phyloP scores from a whole-genome alignment of 805 yeast genomes.

The Cyberlindnera suaveolens region DNA sequence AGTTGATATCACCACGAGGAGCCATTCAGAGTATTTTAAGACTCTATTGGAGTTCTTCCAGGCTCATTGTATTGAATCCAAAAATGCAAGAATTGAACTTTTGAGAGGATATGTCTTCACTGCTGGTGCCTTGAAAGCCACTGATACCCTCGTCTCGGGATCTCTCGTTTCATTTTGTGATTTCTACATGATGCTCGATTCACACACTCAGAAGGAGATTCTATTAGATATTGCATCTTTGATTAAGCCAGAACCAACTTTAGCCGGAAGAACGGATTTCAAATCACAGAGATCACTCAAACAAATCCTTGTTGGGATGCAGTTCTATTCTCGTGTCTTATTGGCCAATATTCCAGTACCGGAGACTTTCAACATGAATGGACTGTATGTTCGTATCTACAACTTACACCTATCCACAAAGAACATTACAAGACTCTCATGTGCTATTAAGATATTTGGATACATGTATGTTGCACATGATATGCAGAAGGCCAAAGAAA shows the following conservation, averaged over 20 bases:
- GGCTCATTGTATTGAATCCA: conserved; percentile 9
- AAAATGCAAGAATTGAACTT: conserved; percentile 29
- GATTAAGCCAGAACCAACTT: conserved; percentile 19
- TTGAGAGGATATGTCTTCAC: conserved; percentile 52
- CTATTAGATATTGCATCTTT: conserved; percentile 24
- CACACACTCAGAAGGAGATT: conserved; percentile 6
- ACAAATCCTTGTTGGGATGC: conserved; percentile 19
- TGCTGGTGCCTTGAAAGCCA: conserved; percentile 52
- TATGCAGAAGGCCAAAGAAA: conserved; percentile 12
- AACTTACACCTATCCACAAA: conserved; percentile 51
- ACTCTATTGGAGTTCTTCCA: conserved; percentile 21
- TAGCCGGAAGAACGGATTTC: conserved; percentile 2
- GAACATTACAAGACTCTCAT: conserved; percentile 30
- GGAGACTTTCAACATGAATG: conserved; percentile 20
- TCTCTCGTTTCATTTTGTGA: conserved; percentile 35
- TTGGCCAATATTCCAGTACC: conserved; percentile 19
- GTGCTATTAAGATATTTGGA: conserved; percentile 40
- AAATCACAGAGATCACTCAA: conserved; percentile 14
- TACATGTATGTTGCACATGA: conserved; percentile 24
- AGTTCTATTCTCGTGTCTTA: conserved; percentile 18
- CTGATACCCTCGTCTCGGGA: conserved; percentile 36
- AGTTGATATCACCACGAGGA: conserved; percentile 12
- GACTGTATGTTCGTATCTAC: conserved; percentile 41
- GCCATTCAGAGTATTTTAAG: conserved; percentile 24
- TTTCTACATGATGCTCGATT: conserved; percentile 20